Percentiles rank a stretch among this genome's conserved stretches.
Conservation (phyloP, 140 eudicot genomes). For the Erigeron philadelphicus region DNA sequence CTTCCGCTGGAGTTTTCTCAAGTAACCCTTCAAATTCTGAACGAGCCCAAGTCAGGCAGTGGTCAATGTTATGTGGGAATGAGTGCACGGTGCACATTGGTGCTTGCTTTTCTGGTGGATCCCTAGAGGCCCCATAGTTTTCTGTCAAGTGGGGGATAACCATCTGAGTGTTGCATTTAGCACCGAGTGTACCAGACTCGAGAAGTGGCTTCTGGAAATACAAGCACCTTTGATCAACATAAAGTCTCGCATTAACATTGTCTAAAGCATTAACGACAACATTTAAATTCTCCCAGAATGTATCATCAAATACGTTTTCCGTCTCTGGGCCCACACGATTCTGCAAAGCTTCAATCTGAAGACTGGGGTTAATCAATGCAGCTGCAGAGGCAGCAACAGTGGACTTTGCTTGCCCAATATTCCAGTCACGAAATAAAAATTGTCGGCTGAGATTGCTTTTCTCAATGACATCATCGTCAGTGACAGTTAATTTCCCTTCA, state of each 20-base stretch:
- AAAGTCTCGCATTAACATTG: conserved; percentile 65
- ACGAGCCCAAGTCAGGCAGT: conserved; percentile 77
- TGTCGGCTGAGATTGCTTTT: conserved; percentile 60
- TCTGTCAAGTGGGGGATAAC: conserved; percentile 71
- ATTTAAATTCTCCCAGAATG: conserved; percentile 60
- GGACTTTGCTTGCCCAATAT: conserved; percentile 68
- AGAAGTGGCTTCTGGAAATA: conserved; percentile 74
- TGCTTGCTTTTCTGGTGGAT: conserved; percentile 80
- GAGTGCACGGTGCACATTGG: conserved; percentile 74
- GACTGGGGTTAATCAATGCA: conserved; percentile 42
- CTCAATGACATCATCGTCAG: conserved; percentile 63
- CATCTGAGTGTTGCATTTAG: conserved; percentile 77
- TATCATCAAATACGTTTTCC: conserved; percentile 56
- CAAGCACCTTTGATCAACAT: conserved; percentile 70
- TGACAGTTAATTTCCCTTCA: conserved; percentile 51
- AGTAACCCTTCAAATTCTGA: conserved; percentile 74
- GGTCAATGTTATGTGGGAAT: conserved; percentile 75
- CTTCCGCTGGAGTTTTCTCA: conserved; percentile 74
- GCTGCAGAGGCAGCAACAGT: conserved; percentile 69
- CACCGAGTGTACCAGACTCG: conserved; percentile 70
- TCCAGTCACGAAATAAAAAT: conserved; percentile 64
- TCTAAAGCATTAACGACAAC: conserved; percentile 67
- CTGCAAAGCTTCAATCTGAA: conserved; percentile 62
- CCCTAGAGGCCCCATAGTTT: conserved; percentile 77
- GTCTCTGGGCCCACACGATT: conserved; percentile 65